Conservation (phyloP, 257 asterid species). For the Lycium ferocissimum region DNA sequence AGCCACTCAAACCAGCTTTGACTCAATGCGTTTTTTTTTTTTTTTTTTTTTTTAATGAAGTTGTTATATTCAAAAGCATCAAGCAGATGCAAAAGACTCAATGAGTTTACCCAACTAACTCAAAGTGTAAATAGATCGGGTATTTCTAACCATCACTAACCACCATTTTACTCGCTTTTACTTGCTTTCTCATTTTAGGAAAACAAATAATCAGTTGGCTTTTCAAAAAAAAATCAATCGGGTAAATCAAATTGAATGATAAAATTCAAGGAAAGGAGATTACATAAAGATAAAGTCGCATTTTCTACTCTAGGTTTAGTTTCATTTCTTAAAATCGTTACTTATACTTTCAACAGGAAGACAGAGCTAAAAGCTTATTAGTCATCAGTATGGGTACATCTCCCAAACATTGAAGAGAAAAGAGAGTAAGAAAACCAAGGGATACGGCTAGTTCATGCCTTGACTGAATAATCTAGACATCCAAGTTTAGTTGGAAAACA, state of each 20-base stretch:
- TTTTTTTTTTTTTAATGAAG: no score
- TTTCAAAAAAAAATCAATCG: not conserved
- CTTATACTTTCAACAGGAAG: not conserved
- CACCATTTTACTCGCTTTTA: not conserved
- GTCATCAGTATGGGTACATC: slow-evolving; percentile 8
- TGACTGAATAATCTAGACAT: not conserved
- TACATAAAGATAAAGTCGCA: not conserved
- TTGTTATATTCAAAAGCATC: no score
- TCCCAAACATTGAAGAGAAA: slow-evolving; percentile 20
- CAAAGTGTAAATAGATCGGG: not conserved
- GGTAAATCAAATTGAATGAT: not conserved
- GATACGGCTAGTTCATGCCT: slow-evolving; percentile 1
- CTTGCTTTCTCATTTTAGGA: not conserved
- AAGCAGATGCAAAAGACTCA: not conserved
- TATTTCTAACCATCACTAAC: not conserved
- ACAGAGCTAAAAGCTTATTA: not conserved
- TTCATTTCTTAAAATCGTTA: slow-evolving; percentile 4
- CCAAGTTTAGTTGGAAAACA: not conserved
- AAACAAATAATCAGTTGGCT: not conserved
- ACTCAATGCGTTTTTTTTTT: not conserved
- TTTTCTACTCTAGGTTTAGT: not conserved
- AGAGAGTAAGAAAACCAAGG: slow-evolving; percentile 10
- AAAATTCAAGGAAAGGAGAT: not conserved
- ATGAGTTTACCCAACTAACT: not conserved
- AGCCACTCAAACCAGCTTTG: not conserved